Evolutionary conservation across 1,284 basidiomycete species (phyloP).

Genomic region (Somion occarium): DNA sequence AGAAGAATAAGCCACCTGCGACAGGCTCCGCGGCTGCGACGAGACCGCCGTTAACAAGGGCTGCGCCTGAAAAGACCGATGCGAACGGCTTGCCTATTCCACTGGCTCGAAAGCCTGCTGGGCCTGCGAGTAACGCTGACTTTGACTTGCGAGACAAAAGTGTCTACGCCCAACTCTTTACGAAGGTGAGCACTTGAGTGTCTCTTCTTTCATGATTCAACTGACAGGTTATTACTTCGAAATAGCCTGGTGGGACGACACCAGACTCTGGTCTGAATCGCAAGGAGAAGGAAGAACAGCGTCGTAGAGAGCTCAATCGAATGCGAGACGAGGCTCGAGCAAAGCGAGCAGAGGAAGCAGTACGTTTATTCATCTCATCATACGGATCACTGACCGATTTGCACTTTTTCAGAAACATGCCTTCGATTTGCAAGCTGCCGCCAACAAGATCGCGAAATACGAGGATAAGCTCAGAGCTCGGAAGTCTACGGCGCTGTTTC

Average conservation of each 20-base stretch:
- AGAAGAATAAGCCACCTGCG: constrained; percentile 56
- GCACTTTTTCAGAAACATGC: constrained; percentile 40
- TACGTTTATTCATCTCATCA: constrained; percentile 26
- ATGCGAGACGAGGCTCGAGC: constrained; percentile 68
- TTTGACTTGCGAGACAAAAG: constrained; percentile 58
- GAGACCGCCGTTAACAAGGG: constrained; percentile 19
- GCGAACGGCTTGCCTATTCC: constrained; percentile 16
- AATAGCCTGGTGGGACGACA: constrained; percentile 44
- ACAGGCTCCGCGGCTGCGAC: constrained; percentile 21
- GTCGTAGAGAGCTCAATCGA: constrained; percentile 60
- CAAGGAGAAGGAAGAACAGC: constrained; percentile 64
- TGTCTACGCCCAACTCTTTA: constrained; percentile 65
- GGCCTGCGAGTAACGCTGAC: constrained; percentile 42
- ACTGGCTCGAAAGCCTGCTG: constrained; percentile 33
- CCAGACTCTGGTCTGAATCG: constrained; percentile 54
- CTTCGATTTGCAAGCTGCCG: constrained; percentile 67
- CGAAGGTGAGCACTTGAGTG: constrained; percentile 40
- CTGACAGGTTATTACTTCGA: too few relatives aligned
- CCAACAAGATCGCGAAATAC: constrained; percentile 63
- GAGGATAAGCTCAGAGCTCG: constrained; percentile 50
- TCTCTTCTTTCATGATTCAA: constrained; percentile 5
- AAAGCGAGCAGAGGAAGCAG: constrained; percentile 51
- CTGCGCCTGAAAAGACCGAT: constrained; percentile 22
- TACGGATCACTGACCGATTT: background rate
- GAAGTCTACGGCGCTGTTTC: constrained; percentile 53